Evolutionary conservation across 306 rosid genomes (phyloP), one percentile per base, ranked within the genome.

Genomic region (apple (Malus domestica)): DNA sequence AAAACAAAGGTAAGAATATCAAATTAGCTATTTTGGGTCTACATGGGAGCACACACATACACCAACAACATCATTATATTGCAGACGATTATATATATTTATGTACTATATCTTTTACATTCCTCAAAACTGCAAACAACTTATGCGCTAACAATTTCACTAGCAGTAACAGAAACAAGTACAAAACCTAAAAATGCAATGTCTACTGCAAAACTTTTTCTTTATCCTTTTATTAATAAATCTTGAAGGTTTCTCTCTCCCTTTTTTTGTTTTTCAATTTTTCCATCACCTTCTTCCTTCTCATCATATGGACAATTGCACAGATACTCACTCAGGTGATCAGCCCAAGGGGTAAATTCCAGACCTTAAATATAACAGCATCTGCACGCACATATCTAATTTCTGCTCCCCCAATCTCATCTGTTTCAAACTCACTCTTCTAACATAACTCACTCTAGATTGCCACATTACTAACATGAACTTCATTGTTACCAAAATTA

Each of bases 1-100:
- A 70, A 81, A 81, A 81, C 10, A 38, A 59, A 54, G 84, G 19
- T 60, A 59, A 72, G 54, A 58, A 78, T 70, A 72, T 74, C 60
- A 80, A 78, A 72, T 7, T 76, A 42, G 51, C 33, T 16, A 75
- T 30, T 10, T 35, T 32, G 22, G 33, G 16, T 27, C 7, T 30
- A 38, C 33, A 67, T 3, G 12, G 16, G 51, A 38, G 27, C 35
- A 44, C 71, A 55, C 61, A 69, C 38, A 46, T 55, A 63, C 35
- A 49, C 70, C 57, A 27, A 49, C 73, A 59, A 2, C 13, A 46
- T 40, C 4, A 42, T 68, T 15, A 44, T 30, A n/a, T 4, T 45
- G 35, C 15, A 16, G 29, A 30, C 1, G 10, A 19, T 64, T 33
- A 46, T 32, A 23, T 5, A 23, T 32, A 23, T 35, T 1, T 35